Base-by-base conservation (phyloP, 73 alveolate species). In the Paraurostyla sp. region DNA sequence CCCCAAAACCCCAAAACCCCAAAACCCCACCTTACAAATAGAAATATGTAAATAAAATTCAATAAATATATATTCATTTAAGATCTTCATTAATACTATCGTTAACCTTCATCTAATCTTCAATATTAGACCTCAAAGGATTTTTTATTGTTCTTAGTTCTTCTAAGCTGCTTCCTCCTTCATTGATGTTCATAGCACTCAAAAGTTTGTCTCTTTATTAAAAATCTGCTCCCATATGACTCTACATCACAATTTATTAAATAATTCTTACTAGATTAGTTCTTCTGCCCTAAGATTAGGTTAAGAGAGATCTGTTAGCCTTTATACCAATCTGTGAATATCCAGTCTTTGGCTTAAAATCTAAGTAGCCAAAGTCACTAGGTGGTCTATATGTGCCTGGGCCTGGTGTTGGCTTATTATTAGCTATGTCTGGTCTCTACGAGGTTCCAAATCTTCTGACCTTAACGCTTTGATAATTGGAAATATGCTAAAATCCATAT, bases 351-450 rank as follows among this genome's bases (percentile, higher is more conserved):
- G 84, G 38, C 23, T 69, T 69, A 38, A 69, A 69, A 29, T 78
- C 89, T 4, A 78, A 1, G 63, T 78, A 78, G 18, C 89, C 89
- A 60, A 78, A 78, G 33, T 78, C 89, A 60, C 89, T 78, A 2
- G 89, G 89, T 0, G 80, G 60, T 16, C 78, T 50, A 41, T 78
- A 78, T n/a, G 50, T 52, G 1, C 89, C 89, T 30, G 89, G 89
- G 18, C 89, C 89, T 1, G 89, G 89, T 0, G 89, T 78, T 6
- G 49, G 33, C 46, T 36, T 0, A 15, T 48, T 49, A 3, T 22
- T 3, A 6, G 87, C 87, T 4, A 49, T 50, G 63, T 41, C 76
- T 9, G 89, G 80, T 32, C 76, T 35, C 27, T 49, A 56, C 15
- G 78, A 35, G 0, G 78, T 78, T 13, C 89, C 89, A 59, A 78